Conservation (phyloP, 192 early-diverging fungal genomes). For the Phycomyces blakesleeanus region DNA sequence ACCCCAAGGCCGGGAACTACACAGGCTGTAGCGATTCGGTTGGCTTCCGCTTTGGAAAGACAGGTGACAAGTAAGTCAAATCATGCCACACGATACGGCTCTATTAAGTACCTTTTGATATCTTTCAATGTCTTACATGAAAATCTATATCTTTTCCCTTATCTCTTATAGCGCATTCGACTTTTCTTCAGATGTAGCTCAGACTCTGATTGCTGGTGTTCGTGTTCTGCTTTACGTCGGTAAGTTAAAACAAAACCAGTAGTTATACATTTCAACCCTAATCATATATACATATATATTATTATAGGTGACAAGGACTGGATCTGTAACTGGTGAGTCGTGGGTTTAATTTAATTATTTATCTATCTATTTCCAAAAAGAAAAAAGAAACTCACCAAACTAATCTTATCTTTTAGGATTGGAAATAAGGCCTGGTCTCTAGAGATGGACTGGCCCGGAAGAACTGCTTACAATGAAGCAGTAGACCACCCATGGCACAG, state of each 20-base stretch:
- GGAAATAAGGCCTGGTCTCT: slow-evolving; percentile 89
- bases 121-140: too few relatives aligned
- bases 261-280: too few relatives aligned
- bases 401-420: slow-evolving; percentile 32
- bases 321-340: slow-evolving; percentile 35
- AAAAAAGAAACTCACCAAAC: neutral
- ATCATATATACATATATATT: too few relatives aligned
- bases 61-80: slow-evolving; percentile 22
- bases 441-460: slow-evolving; percentile 12
- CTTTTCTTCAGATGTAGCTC: slow-evolving; percentile 17
- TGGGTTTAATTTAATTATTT: neutral
- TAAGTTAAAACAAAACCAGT: slow-evolving; percentile 1
- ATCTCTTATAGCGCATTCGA: slow-evolving; percentile 9
- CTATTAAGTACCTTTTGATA: slow-evolving; percentile 25
- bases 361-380: neutral
- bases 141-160: slow-evolving; percentile 25
- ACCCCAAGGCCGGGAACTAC: slow-evolving; percentile 56
- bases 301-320: slow-evolving; percentile 33
- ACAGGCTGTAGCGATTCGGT: slow-evolving; percentile 68
- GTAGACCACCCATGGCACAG: neutral
- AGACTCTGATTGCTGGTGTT: slow-evolving; percentile 73
- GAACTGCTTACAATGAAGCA: slow-evolving; percentile 2
- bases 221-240: slow-evolving; percentile 88
- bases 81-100: neutral
- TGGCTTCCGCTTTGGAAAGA: slow-evolving; percentile 21